Base-by-base conservation (phyloP, 176 grass and related monocot species). In the Luzula sylvatica region DNA sequence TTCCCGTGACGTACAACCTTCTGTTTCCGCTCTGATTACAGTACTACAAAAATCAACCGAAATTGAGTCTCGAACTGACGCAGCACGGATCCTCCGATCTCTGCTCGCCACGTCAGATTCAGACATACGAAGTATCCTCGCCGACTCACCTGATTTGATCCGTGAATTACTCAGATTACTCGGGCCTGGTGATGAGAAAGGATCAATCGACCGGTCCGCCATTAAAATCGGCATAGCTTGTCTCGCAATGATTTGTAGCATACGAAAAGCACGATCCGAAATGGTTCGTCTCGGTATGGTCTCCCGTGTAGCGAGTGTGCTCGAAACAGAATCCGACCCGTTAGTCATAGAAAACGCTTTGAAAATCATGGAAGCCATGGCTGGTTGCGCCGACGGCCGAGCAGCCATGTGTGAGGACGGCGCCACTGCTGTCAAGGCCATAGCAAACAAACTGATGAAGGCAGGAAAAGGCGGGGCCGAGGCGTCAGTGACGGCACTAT, bases 401-500 rank as follows among this genome's bases (percentile, higher is more conserved):
- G 76, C 74, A 9, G 77, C 80, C 30, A 74, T 96, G n/a, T 96
- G 90, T 72, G 72, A 70, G 26, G 15, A 70, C 15, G 84, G 62
- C 32, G 90, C 76, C 55, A 52, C 32, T 20, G 72, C 67, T 2
- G 26, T 82, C 0, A 28, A 56, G 0, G 54, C 78, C 3, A 77
- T 96, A 58, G 57, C 72, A 11, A 58, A 58, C n/a, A 82, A 48
- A 75, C 76, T 96, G 78, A 79, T 86, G 81, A 96, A 96, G 71
- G 28, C 58, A 25, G 85, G 81, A 9, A 77, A 65, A 47, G 71
- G 72, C 8, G 92, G 92, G 9, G 68, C 68, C 0, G 85, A 89
- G 85, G 70, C 85, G 2, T 80, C 92, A 26, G 85, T 80, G 41
- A 58, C 78, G 28, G 81, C 82, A 65, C 81, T 96, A 17, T 96